Base-by-base conservation (phyloP, 768 basidiomycete species). In the Tephrocybe sp. region DNA sequence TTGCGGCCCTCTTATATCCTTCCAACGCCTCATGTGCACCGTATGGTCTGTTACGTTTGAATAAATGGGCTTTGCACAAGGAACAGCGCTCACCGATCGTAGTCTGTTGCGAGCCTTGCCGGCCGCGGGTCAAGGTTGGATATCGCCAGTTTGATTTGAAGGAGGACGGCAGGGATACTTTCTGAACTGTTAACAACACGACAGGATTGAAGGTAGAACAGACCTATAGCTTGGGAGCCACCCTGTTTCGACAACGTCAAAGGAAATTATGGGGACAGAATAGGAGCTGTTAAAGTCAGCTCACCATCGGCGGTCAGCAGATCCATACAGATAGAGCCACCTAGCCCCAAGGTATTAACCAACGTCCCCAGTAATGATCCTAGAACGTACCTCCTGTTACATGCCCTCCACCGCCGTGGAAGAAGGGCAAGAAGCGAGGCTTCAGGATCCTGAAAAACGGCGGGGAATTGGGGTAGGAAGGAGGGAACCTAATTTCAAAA, bases 271-370 rank as follows among this genome's bases (percentile, higher is more conserved):
- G n/a, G 39, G 38, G 22, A 12, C n/a, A n/a, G 33, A n/a, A 33
- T 22, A 10, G 18, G 5, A 34, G 21, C 12, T 18, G 18, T n/a
- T n/a, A n/a, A n/a, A n/a, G n/a, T n/a, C n/a, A n/a, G 37, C 74
- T 56, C 46, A 79, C 83, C 84, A 50, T 83, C 80, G 0, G 81
- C 71, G 1, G 83, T 84, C 42, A 86, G 65, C 6, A 86, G 67
- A 60, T 87, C 85, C 84, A 88, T 86, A 57, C 86, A 88, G 42
- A 88, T 85, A 3, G 82, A 84, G 1, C 85, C 86, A 10, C 84
- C 83, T 80, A 52, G 27, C 27, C 5, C 42, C 36, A 50, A 43
- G 50, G 42, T 21, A 41, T 53, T 21, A 37, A 8, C 24, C 16
- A 46, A 30, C 30, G 37, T 44, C 18, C 18, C 7, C 16, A 44